Conservation (phyloP, 345 rosid species). For the Gossypium bickii region DNA sequence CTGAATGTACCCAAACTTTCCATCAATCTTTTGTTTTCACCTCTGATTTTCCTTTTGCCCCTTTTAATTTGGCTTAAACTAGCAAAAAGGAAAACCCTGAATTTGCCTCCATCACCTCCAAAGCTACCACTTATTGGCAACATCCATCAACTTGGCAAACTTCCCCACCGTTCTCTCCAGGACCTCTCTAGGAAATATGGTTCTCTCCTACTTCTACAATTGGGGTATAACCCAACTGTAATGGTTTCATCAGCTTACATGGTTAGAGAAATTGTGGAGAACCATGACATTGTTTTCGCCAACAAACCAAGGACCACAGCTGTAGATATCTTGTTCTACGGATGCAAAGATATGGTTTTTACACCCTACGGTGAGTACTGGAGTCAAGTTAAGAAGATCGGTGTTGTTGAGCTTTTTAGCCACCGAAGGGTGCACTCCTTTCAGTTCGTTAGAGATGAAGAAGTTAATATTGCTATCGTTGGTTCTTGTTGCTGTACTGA, state of each 20-base stretch:
- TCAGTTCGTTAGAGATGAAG: background rate
- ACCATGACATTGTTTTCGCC: background rate
- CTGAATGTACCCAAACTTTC: background rate
- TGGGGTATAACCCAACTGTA: background rate
- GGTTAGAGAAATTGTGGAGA: background rate
- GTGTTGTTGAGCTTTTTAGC: background rate
- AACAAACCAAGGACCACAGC: background rate
- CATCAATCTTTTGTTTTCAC: background rate
- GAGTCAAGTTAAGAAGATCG: background rate
- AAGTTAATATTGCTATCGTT: background rate
- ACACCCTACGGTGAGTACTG: background rate
- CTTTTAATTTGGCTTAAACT: background rate
- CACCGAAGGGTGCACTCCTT: background rate
- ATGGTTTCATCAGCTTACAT: background rate
- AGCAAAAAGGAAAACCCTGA: background rate
- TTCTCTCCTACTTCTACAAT: background rate
- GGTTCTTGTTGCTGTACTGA: no score
- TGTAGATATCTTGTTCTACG: background rate
- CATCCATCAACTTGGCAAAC: slow-evolving; percentile 1
- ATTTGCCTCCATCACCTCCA: slow-evolving; percentile 6
- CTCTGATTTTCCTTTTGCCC: background rate
- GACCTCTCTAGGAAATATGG: background rate
- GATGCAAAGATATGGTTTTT: background rate
- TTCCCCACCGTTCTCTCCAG: background rate
- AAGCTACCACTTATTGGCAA: background rate